These are phyloP conservation scores for Apiotrichum veenhuisii DNA, from an alignment of 1,284 basidiomycete species.

Conservation along the genomic window DNA sequence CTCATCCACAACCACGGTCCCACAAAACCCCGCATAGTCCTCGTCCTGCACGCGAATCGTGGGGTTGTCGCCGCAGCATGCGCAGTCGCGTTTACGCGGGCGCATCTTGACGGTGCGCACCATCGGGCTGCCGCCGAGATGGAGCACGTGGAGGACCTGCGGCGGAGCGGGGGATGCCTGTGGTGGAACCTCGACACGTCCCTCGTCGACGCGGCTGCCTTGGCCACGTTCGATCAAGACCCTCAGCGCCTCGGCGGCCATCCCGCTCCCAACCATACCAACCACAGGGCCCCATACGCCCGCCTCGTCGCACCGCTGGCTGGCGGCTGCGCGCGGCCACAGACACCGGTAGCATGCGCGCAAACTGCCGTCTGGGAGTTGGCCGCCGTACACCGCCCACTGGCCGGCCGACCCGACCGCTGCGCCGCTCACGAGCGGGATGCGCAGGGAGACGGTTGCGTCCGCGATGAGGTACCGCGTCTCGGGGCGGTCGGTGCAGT, in stretches of 20 bases:
- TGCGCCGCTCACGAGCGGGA: conserved; percentile 86
- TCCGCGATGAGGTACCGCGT: conserved; percentile 95
- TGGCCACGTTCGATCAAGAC: conserved; percentile 72
- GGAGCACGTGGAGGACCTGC: conserved; percentile 30
- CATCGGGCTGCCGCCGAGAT: conserved; percentile 52
- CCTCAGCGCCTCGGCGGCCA: conserved; percentile 86
- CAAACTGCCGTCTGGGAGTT: conserved; percentile 15
- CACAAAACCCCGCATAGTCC: conserved; percentile 77
- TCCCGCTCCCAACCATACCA: conserved; percentile 84
- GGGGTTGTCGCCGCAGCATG: conserved; percentile 34
- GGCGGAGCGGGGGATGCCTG: conserved; percentile 65
- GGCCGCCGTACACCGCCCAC: conserved; percentile 65
- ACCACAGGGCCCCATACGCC: conserved; percentile 88
- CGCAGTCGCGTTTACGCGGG: conserved; percentile 49
- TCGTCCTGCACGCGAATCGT: conserved; percentile 35
- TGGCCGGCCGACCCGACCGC: conserved; percentile 91
- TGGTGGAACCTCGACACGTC: too few species aligned
- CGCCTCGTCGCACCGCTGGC: conserved; percentile 72
- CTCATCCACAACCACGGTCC: conserved; percentile 46
- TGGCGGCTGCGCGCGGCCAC: conserved; percentile 65
- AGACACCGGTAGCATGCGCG: conserved; percentile 95
- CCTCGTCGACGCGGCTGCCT: too few species aligned
- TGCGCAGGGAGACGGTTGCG: conserved; percentile 66
- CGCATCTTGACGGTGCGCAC: conserved; percentile 82
- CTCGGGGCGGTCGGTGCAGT: conserved; percentile 91